Evolutionary conservation across 192 early-diverging fungal species (phyloP), one percentile per base, ranked within the genome.

Genomic region (Backusella westeae): DNA sequence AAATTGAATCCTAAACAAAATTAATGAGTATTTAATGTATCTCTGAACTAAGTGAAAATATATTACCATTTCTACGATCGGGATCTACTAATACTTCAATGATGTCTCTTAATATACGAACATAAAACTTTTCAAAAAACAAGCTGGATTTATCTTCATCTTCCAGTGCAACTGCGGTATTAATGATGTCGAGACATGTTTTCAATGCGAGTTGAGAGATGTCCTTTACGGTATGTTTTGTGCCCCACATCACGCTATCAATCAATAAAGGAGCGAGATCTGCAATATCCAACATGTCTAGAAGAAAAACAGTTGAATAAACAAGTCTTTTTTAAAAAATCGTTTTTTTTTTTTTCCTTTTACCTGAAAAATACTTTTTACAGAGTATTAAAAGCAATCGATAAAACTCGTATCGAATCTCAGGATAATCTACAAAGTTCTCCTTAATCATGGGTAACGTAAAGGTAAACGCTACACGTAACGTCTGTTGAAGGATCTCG

Each of bases 201-300:
- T 79, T 36, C 1, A 79, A 36, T 35, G 78, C 67, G 3, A 74
- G 29, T 35, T 74, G 73, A 26, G 78, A 73, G 1, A 79, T 74
- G 6, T 79, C 78, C 6, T 67, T 67, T n/a, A 63, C 35, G 0
- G 78, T 79, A 44, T 79, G 78, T 26, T 75, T 74, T 19, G 53
- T 74, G 4, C 78, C 78, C 78, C 78, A 79, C n/a, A 79, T 29
- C 0, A 75, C 29, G 65, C 78, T 79, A 44, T 79, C 78, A 39
- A 79, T 36, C 3, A 79, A 49, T 12, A 76, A 21, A 2, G 29
- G 44, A 7, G 70, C 29, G 3, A 66, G 29, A 6, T 69, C 67
- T 21, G 67, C 17, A 12, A 49, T 34, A 15, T 32, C 26, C 44
- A 76, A 63, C 35, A 76, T 42, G 1, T 76, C 75, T 76, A 68